A percentile compares a stretch with the other conserved stretches of the same genome.
Conservation (phyloP, 805 yeast species). For the Candida tallmaniae region DNA sequence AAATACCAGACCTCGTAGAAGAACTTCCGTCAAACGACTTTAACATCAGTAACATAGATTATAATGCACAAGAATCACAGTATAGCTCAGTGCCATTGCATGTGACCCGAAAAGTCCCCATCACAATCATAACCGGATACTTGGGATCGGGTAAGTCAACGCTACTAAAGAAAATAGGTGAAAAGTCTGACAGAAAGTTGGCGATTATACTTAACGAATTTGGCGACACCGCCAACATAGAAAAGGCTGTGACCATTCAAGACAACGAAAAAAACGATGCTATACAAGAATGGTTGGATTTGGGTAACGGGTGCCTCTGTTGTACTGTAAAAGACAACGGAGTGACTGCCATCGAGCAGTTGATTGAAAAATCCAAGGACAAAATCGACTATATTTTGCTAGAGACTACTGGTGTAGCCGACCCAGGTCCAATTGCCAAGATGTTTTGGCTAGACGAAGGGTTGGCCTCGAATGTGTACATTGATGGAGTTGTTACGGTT, state of each 20-base stretch:
- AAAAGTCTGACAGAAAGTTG: slow-evolving; percentile 62
- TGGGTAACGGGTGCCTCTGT: slow-evolving; percentile 95
- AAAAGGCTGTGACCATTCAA: slow-evolving; percentile 72
- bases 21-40: slow-evolving; percentile 9
- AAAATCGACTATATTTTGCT: slow-evolving; percentile 84
- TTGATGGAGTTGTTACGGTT: slow-evolving; percentile 90
- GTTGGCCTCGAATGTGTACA: slow-evolving; percentile 72
- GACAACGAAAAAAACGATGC: slow-evolving; percentile 42
- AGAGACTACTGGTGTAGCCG: slow-evolving; percentile 96
- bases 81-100: slow-evolving; percentile 6
- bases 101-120: slow-evolving; percentile 58
- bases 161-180: slow-evolving; percentile 67
- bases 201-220: slow-evolving; percentile 92
- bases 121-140: slow-evolving; percentile 91
- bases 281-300: slow-evolving; percentile 91
- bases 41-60: slow-evolving; percentile 11
- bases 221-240: slow-evolving; percentile 88
- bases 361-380: slow-evolving; percentile 66
- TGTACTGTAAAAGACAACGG: slow-evolving; percentile 96
- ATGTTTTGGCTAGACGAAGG: slow-evolving; percentile 99
- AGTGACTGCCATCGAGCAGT: slow-evolving; percentile 86
- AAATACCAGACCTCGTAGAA: slow-evolving; percentile 13
- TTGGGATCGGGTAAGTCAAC: slow-evolving; percentile 95
- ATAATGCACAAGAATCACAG: slow-evolving; percentile 4
- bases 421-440: slow-evolving; percentile 93